These are phyloP conservation scores for Aspergillus awamori DNA, from an alignment of 2,329 filamentous ascomycete genomes.

Conservation along the genomic window DNA sequence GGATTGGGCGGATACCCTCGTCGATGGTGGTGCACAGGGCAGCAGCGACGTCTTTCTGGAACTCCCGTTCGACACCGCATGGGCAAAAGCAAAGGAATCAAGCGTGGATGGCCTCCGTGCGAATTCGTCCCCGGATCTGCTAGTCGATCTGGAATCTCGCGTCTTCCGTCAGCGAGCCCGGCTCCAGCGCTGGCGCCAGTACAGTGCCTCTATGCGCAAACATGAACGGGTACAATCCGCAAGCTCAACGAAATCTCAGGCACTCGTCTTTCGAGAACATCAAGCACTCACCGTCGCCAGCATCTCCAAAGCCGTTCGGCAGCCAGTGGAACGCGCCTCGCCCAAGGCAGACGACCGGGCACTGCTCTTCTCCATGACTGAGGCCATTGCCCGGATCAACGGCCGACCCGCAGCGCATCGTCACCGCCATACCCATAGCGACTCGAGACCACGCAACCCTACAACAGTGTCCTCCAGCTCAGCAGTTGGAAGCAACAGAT, in stretches of 20 bases:
- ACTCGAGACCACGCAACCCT: conserved; percentile 8
- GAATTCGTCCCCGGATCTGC: conserved; percentile 34
- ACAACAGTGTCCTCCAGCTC: background rate
- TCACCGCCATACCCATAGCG: background rate
- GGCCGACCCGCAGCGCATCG: conserved; percentile 20
- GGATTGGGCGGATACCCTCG: conserved; percentile 70
- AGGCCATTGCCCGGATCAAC: conserved; percentile 36
- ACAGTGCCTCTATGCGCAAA: conserved; percentile 49
- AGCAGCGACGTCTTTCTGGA: conserved; percentile 66
- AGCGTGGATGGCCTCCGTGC: conserved; percentile 46
- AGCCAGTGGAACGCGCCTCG: conserved; percentile 27
- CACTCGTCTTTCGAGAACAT: conserved; percentile 40
- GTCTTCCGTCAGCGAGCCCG: conserved; percentile 69
- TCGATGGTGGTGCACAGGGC: conserved; percentile 65
- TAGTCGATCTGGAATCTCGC: conserved; percentile 72
- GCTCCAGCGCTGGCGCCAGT: conserved; percentile 73
- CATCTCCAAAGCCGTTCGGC: conserved; percentile 38
- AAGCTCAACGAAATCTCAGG: conserved; percentile 16
- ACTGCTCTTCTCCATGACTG: conserved; percentile 39
- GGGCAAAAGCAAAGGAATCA: conserved; percentile 66
- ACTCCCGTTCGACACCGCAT: conserved; percentile 70
- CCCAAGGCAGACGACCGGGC: conserved; percentile 34
- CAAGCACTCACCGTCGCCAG: conserved; percentile 43
- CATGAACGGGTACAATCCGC: conserved; percentile 15
- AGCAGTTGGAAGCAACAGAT: background rate